phyloP scores from a whole-genome alignment of 257 asterid genomes.

The Parsonsia alboflavescens region DNA sequence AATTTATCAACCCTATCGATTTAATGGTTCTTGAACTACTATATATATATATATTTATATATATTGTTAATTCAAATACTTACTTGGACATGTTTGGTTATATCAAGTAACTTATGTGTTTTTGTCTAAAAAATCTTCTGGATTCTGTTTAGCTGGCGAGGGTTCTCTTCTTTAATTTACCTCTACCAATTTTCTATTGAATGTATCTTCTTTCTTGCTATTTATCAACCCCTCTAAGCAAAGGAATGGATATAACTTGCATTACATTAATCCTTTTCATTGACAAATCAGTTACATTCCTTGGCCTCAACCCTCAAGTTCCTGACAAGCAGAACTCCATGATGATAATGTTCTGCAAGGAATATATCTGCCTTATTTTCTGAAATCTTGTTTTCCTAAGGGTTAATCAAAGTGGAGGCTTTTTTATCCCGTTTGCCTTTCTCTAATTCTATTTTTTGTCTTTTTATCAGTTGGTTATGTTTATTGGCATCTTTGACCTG shows the following conservation, averaged over 20 bases:
- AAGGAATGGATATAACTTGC: not conserved
- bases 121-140: not conserved
- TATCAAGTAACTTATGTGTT: not conserved
- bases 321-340: not conserved
- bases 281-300: not conserved
- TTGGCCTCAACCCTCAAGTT: not conserved
- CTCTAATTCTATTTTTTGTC: not conserved
- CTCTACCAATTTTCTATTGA: not conserved
- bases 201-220: not conserved
- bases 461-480: not conserved
- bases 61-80: not conserved
- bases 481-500: not conserved
- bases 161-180: not conserved
- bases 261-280: not conserved
- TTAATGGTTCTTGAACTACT: not conserved
- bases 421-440: not conserved
- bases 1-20: not conserved
- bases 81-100: too few species aligned
- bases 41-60: too few species aligned
- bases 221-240: not conserved
- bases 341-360: not conserved
- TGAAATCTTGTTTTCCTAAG: not conserved
- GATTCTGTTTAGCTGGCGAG: not conserved
- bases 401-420: not conserved
- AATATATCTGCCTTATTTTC: not conserved